Base-by-base conservation (phyloP, 352 stramenopile genomes). In the Thraustotheca clavata region DNA sequence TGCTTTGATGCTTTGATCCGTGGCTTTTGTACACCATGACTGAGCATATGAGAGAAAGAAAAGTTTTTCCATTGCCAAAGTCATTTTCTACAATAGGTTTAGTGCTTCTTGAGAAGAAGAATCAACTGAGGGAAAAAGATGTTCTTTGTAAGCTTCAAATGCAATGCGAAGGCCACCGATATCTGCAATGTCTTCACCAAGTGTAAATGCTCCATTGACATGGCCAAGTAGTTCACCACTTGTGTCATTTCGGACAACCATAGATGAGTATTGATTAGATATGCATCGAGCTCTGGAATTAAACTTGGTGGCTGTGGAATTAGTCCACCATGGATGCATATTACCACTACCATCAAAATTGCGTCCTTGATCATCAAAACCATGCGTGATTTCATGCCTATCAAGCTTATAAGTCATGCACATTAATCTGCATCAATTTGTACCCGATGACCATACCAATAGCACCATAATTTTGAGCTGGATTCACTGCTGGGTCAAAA, bases 321-420 rank as follows among this genome's bases (percentile, higher is more conserved):
- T 72, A 24, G 80, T 95, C 91, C 95, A 98, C 93, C 93, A 98
- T 70, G 97, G 80, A 0, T 87, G 71, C 55, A 98, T 77, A 48
- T 97, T 97, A 9, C 94, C 94, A 32, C 88, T 69, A 46, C 72
- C 88, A 52, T 88, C 80, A 55, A 87, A 97, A 62, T 96, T 94
- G 35, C 87, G 75, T 4, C 93, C 94, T 32, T 94, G 84, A 48
- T 95, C 86, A 66, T 98, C 95, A 70, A 98, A 98, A 4, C 91
- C 93, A 68, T 98, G 95, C 2, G 91, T 98, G 72, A 98, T 92
- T 70, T 98, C 95, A 67, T 98, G 93, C 4, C 57, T 65, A 65
- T 41, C 38, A 39, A 16, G 38, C 38, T 18, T 20, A 43, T 20
- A 20, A 43, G 38, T 43, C 16, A 20, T 20, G n/a, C 49, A n/a